Evolutionary conservation across 2,329 filamentous ascomycete species (phyloP), one percentile per base, ranked within the genome.

Genomic region (Chalaropsis ovoidea): DNA sequence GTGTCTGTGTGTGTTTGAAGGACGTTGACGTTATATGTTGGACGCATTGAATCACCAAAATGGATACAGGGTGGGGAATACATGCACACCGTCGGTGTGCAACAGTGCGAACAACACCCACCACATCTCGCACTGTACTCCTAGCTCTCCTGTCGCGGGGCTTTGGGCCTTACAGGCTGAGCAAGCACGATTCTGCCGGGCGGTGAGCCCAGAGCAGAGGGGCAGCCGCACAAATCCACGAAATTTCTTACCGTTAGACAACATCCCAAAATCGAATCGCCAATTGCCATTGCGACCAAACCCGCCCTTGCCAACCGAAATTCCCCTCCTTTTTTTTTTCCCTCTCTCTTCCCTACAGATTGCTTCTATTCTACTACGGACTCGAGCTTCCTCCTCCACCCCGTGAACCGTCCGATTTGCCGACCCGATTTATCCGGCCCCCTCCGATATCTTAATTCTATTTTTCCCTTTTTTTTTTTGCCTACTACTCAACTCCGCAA

Each of bases 231-330:
- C 62, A 64, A 64, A 62, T 63, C 54, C 45, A 67, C 63, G 63
- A 67, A 67, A 67, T 67, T 67, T 67, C 66, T 67, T 58, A 67
- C 56, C 27, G 35, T 65, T 47, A 56, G 58, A 65, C 49, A 67
- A 52, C 63, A 64, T 54, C 42, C 24, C 60, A 67, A 67, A 67
- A 65, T 62, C 49, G 60, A 43, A 67, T 47, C 56, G 42, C 58
- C 65, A 60, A 56, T 39, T 64, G 63, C 45, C 63, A 62, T 65
- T 61, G 63, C 63, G 63, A 65, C 41, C 64, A 58, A 65, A 49
- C 27, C 35, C 52, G 27, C 31, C 49, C 61, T 63, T 60, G 42
- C 56, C 41, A 63, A 61, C 56, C 15, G 31, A 39, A 63, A 11
- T 3, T 10, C 22, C 66, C 62, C 24, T 56, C 47, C 42, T 15